A percentile compares a stretch with the other conserved stretches of the same genome.
Evolutionary conservation across 257 asterid species (phyloP).

Genomic region (Solanum virginianum): DNA sequence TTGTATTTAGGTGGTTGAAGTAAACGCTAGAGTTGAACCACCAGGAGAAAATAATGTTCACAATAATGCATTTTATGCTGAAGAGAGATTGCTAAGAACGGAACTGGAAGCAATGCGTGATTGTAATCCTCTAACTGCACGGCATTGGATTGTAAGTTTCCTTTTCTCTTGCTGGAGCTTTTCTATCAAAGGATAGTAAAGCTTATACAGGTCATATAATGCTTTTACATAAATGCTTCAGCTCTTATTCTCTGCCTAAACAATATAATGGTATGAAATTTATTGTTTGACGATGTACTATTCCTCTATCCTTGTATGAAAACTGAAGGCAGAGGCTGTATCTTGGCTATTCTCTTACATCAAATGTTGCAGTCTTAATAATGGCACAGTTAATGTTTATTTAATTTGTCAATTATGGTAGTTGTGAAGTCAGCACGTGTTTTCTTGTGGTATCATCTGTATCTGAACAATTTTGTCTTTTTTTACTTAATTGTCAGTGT

Average conservation of each 20-base stretch:
- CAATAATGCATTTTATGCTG: conserved; percentile 27
- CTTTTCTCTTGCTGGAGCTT: neutral
- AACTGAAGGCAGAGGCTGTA: neutral
- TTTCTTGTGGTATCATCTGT: neutral
- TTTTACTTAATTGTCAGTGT: neutral
- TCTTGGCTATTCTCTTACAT: neutral
- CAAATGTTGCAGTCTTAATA: neutral
- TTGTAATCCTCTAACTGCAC: conserved; percentile 22
- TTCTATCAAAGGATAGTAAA: neutral
- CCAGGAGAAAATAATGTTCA: conserved; percentile 23
- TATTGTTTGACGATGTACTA: neutral
- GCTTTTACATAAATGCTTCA: neutral
- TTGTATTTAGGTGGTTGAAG: conserved; percentile 21
- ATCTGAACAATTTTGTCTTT: neutral
- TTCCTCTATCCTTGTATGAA: neutral
- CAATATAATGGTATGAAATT: neutral
- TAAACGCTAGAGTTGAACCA: conserved; percentile 20
- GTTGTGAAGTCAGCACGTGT: neutral
- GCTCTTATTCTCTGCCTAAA: neutral
- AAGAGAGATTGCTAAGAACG: conserved; percentile 24
- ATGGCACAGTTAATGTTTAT: neutral
- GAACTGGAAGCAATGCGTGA: conserved; percentile 33
- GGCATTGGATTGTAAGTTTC: conserved; percentile 25
- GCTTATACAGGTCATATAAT: neutral
- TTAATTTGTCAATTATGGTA: neutral